Conservation (phyloP, 2,329 filamentous ascomycete genomes). For the Scytalidium sp. region DNA sequence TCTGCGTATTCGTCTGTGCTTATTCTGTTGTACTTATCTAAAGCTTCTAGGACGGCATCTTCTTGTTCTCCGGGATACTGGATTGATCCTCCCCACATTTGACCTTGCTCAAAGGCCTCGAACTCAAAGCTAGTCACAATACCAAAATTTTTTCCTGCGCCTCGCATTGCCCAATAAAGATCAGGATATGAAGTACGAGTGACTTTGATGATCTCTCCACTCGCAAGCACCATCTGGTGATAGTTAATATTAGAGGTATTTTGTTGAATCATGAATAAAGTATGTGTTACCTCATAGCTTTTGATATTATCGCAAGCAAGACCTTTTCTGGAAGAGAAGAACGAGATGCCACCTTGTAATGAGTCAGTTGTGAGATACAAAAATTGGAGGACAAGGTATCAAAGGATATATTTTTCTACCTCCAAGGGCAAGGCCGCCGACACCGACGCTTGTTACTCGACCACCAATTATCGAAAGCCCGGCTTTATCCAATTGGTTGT, state of each 20-base stretch:
- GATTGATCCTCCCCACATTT: conserved; percentile 8
- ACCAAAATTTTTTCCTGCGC: conserved; percentile 56
- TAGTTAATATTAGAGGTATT: background rate
- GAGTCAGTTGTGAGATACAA: background rate
- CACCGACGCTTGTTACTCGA: conserved; percentile 16
- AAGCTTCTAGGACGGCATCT: background rate
- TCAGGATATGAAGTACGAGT: conserved; percentile 41
- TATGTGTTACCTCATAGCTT: background rate
- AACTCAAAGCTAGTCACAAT: conserved; percentile 10
- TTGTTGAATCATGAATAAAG: background rate
- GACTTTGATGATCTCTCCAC: conserved; percentile 36
- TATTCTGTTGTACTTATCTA: conserved; percentile 1
- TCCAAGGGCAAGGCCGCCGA: conserved; percentile 31
- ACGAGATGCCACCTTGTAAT: conserved; percentile 21
- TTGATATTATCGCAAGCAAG: conserved; percentile 30
- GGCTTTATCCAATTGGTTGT: background rate
- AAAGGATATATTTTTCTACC: background rate
- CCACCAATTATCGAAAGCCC: conserved; percentile 2
- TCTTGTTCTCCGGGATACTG: background rate
- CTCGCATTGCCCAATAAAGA: conserved; percentile 51
- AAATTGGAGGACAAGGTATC: background rate
- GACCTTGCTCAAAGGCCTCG: conserved; percentile 5
- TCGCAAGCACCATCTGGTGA: conserved; percentile 34
- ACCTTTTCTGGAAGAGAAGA: conserved; percentile 16
- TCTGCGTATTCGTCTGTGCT: conserved; percentile 1